Evolutionary conservation across 2,329 filamentous ascomycete species (phyloP).

Genomic region (Paraphoma chrysanthemicola): DNA sequence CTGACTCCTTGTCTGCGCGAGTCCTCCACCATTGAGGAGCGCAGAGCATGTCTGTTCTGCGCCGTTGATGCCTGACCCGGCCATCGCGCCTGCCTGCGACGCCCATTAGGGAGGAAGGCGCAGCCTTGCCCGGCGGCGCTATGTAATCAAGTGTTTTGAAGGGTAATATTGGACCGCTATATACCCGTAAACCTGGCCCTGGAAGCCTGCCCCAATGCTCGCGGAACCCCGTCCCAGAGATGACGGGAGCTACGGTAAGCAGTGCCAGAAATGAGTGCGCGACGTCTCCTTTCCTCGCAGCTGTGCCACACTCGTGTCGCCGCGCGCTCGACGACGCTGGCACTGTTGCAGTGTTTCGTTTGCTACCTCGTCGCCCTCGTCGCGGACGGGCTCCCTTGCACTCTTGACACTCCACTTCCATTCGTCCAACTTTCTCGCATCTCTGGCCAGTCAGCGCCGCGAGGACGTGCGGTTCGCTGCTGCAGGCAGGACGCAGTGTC

Average conservation of each 20-base stretch:
- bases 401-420: constrained; percentile 4
- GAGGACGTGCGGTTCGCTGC: constrained; percentile 24
- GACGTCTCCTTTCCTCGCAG: constrained; percentile 13
- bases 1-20: constrained; percentile 12
- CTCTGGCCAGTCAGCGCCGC: constrained; percentile 10
- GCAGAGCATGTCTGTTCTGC: not conserved
- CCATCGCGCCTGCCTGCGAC: not conserved
- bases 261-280: not conserved
- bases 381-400: constrained; percentile 4
- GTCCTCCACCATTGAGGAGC: not conserved
- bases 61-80: constrained; percentile 23
- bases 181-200: constrained; percentile 24
- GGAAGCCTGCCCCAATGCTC: not conserved
- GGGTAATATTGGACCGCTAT: constrained; percentile 26
- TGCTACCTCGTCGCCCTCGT: constrained; percentile 6
- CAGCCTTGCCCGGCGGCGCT: not conserved
- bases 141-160: not conserved
- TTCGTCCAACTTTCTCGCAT: constrained; percentile 16
- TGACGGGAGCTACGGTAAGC: constrained; percentile 16
- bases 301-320: constrained; percentile 27
- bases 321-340: constrained; percentile 3
- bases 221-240: constrained; percentile 1
- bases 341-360: constrained; percentile 22
- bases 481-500: constrained; percentile 26
- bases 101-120: constrained; percentile 3